phyloP scores from a whole-genome alignment of 2,329 filamentous ascomycete species.

The Tolypocladium cylindrosporum region DNA sequence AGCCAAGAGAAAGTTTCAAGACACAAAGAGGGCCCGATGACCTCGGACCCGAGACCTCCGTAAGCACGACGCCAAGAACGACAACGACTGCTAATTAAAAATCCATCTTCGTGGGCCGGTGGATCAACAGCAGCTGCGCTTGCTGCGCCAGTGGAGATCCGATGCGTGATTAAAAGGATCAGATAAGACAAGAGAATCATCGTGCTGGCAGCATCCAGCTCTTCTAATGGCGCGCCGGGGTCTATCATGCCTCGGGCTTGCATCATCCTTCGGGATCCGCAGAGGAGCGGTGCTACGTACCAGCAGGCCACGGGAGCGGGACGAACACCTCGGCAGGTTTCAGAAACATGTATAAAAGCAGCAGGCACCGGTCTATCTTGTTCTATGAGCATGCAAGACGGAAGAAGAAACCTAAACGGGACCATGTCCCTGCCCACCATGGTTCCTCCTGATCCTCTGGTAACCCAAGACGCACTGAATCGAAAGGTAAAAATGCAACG shows the following conservation, averaged over 20 bases:
- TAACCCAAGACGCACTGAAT: neutral
- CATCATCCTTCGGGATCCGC: neutral
- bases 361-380: neutral
- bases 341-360: neutral
- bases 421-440: neutral
- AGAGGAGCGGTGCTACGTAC: neutral
- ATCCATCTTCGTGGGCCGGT: neutral
- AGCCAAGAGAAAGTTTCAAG: neutral
- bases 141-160: neutral
- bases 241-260: no score
- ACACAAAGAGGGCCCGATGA: neutral
- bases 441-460: neutral
- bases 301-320: neutral
- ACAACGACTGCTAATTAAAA: neutral
- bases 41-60: neutral
- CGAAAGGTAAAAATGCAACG: conserved; percentile 4
- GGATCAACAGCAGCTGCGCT: neutral
- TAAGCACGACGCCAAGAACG: neutral
- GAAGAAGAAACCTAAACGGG: neutral
- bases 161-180: neutral
- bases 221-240: no score
- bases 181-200: neutral
- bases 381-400: neutral
- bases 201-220: neutral
- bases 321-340: neutral